Percentiles rank a stretch among this genome's conserved stretches.
phyloP scores from a whole-genome alignment of 495 filamentous ascomycete species.

The Hyphodiscus hymeniophilus region DNA sequence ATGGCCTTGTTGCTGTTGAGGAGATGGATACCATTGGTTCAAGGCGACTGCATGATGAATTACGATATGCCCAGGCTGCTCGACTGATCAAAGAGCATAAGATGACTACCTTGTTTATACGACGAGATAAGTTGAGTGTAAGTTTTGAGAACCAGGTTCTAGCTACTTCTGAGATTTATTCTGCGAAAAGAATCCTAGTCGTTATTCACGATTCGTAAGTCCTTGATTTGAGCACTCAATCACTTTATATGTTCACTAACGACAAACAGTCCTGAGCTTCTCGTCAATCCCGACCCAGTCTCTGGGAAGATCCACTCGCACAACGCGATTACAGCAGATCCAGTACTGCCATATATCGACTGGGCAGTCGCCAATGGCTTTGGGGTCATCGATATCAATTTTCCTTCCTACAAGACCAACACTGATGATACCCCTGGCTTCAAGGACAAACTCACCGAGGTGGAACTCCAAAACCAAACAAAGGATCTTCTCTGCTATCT shows the following conservation, averaged over 20 bases:
- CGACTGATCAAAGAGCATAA: slow-evolving; percentile 58
- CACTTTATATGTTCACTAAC: slow-evolving; percentile 16
- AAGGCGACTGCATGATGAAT: slow-evolving; percentile 50
- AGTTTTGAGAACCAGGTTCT: slow-evolving; percentile 87
- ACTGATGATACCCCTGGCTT: slow-evolving; percentile 26
- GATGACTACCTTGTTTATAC: slow-evolving; percentile 69
- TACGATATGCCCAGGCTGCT: slow-evolving; percentile 65
- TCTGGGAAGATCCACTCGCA: slow-evolving; percentile 69
- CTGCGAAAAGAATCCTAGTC: slow-evolving; percentile 49
- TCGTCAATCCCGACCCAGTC: slow-evolving; percentile 56
- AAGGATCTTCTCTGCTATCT: slow-evolving; percentile 76
- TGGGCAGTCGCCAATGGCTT: slow-evolving; percentile 70
- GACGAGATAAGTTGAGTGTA: slow-evolving; percentile 57
- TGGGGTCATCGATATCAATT: slow-evolving; percentile 81
- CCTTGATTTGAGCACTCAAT: not conserved
- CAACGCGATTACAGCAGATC: slow-evolving; percentile 56
- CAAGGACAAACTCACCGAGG: not conserved
- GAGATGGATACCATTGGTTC: slow-evolving; percentile 28
- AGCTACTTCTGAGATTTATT: slow-evolving; percentile 47
- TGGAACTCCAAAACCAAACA: slow-evolving; percentile 37
- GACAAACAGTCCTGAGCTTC: slow-evolving; percentile 54
- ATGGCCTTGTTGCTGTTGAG: slow-evolving; percentile 36
- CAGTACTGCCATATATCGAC: slow-evolving; percentile 63
- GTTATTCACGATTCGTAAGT: slow-evolving; percentile 79
- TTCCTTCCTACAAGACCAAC: slow-evolving; percentile 45